phyloP scores from a whole-genome alignment of 257 asterid genomes.

The Solanum pimpinellifolium region DNA sequence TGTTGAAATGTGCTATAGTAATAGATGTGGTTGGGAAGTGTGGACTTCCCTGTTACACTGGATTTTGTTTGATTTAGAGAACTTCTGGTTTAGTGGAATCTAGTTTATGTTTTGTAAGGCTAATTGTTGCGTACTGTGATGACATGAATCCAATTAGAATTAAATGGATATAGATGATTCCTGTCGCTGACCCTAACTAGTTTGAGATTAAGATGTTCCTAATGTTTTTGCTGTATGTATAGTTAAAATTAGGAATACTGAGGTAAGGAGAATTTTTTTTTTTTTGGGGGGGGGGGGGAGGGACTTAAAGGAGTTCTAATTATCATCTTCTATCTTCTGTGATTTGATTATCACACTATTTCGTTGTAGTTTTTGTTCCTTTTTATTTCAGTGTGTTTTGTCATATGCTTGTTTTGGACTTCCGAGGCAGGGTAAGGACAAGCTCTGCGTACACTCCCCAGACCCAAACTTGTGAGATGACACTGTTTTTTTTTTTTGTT shows the following conservation, averaged over 20 bases:
- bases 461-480: background rate
- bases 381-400: background rate
- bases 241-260: background rate
- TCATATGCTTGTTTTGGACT: background rate
- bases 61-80: background rate
- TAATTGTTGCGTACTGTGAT: background rate
- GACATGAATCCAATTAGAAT: background rate
- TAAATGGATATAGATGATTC: background rate
- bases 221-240: background rate
- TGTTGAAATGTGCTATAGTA: background rate
- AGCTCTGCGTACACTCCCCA: background rate
- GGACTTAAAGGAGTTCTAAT: background rate
- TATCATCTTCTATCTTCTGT: background rate
- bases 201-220: background rate
- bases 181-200: background rate
- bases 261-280: background rate
- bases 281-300: background rate
- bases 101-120: background rate
- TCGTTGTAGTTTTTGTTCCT: background rate
- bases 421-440: background rate
- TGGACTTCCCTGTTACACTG: background rate
- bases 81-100: background rate
- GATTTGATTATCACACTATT: background rate
- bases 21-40: background rate
- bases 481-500: background rate